These are phyloP conservation scores for Trichoderma sp. DNA, from an alignment of 2,329 filamentous ascomycete species.

Conservation along the genomic window DNA sequence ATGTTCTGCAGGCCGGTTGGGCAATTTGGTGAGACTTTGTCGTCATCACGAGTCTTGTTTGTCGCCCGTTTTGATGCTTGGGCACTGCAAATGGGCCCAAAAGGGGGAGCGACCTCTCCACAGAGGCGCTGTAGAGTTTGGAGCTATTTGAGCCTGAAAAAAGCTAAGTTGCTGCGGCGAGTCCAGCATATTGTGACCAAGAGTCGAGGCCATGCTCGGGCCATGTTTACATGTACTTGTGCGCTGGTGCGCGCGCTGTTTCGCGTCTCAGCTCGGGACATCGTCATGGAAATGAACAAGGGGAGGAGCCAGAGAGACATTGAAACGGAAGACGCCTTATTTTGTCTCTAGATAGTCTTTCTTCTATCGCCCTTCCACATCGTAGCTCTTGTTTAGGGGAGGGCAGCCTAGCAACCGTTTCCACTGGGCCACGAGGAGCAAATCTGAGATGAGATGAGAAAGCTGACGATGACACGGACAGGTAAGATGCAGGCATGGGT, in stretches of 20 bases:
- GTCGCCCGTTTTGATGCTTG: not conserved
- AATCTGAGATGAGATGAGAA: conserved; percentile 5
- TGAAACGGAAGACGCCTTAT: not conserved
- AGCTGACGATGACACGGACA: not conserved
- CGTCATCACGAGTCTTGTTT: not conserved
- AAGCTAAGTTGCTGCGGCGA: not conserved
- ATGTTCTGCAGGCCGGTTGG: not conserved
- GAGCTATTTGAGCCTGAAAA: not conserved
- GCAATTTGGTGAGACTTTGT: not conserved
- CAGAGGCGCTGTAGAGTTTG: not conserved
- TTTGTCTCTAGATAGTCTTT: not conserved
- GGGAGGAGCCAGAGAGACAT: not conserved
- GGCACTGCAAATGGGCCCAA: conserved; percentile 1
- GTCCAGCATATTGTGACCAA: not conserved
- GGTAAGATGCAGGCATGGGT: not conserved
- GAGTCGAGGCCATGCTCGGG: not conserved
- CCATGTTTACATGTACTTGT: not conserved
- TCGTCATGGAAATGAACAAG: not conserved
- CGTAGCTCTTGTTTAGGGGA: not conserved
- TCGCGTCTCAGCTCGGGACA: not conserved
- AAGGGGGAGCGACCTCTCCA: conserved; percentile 9
- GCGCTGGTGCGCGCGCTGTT: not conserved
- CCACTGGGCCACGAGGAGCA: not conserved
- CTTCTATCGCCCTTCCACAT: not conserved
- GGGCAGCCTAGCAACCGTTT: conserved; percentile 4